Evolutionary conservation across 371 early-diverging fungal genomes (phyloP), one percentile per base, ranked within the genome.

Genomic region (Mortierella sp.): DNA sequence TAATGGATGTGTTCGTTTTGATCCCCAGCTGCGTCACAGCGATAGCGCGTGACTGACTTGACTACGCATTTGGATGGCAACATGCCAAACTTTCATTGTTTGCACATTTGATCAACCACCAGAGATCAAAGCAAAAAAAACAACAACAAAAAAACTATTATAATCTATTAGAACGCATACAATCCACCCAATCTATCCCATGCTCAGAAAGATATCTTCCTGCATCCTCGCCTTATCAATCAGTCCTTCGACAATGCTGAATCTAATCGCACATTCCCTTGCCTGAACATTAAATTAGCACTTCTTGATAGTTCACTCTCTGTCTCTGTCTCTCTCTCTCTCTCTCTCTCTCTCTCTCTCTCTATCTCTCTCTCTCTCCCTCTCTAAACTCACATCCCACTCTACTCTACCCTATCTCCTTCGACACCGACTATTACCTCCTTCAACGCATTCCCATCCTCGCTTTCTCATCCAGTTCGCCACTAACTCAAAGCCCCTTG

Each of bases 201-300:
- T 55, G 55, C 55, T 28, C 55, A 55, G 18, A 28, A 55, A 55
- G 55, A 55, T 30, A 12, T 28, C 55, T 55, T 55, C 14, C 55
- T 55, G 30, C 28, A 30, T 30, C 55, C 20, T 28, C 20, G 11
- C 9, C 55, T 55, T 28, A 51, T n/a, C 51, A 28, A 55, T 28
- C 30, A 20, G 28, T 28, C 30, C 28, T 55, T 30, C 55, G 30
- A 30, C 55, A 55, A 55, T 55, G 55, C 55, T 55, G 28, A 55
- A 55, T 28, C 30, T 51, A 51, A 51, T 51, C 51, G 51, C n/a
- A 51, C n/a, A 5, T 51, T 51, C 51, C n/a, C 51, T 30, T 28
- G 55, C 28, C 30, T 55, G 55, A 55, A 55, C 55, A 55, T 18
- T n/a, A n/a, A 49, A 9, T 43, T 43, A 43, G 43, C 5, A 43